phyloP scores from a whole-genome alignment of 2,329 filamentous ascomycete species.

The Talaromyces albobiverticillius region DNA sequence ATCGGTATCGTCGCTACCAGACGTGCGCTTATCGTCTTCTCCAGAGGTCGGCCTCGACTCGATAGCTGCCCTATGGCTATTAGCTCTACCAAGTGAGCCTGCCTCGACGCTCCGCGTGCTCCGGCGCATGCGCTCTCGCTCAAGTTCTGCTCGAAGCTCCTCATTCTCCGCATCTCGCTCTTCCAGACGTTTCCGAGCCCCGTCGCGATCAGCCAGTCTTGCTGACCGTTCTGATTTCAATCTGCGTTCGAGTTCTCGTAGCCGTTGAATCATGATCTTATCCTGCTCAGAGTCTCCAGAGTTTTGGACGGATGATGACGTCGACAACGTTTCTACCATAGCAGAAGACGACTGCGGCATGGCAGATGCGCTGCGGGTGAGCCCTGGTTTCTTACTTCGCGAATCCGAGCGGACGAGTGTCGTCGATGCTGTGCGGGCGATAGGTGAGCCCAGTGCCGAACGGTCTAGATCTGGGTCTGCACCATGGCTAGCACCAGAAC shows the following conservation, averaged over 20 bases:
- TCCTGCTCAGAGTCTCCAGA: constrained; percentile 54
- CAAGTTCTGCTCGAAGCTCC: constrained; percentile 64
- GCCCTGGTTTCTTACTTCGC: constrained; percentile 15
- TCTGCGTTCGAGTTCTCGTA: constrained; percentile 83
- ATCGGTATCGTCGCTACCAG: constrained; percentile 24
- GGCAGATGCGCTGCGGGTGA: constrained; percentile 30
- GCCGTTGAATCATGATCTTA: constrained; percentile 72
- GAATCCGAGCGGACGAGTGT: constrained; percentile 27
- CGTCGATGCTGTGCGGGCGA: constrained; percentile 3
- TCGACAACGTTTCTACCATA: constrained; percentile 19
- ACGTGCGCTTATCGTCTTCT: constrained; percentile 14
- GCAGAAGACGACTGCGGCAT: constrained; percentile 33
- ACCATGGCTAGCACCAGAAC: constrained; percentile 23
- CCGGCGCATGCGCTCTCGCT: constrained; percentile 50
- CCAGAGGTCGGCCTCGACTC: constrained; percentile 8
- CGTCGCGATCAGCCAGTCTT: constrained; percentile 76
- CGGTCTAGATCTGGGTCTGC: constrained; percentile 7
- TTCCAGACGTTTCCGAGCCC: constrained; percentile 75
- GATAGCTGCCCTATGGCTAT: constrained; percentile 3
- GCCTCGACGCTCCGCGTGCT: constrained; percentile 2
- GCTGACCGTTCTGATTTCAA: constrained; percentile 89
- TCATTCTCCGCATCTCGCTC: constrained; percentile 73
- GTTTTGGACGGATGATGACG: constrained; percentile 20
- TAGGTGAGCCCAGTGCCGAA: not conserved
- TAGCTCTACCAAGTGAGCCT: not conserved